Evolutionary conservation across 1,284 basidiomycete species (phyloP).

Genomic region (Boletellus deceptivus): DNA sequence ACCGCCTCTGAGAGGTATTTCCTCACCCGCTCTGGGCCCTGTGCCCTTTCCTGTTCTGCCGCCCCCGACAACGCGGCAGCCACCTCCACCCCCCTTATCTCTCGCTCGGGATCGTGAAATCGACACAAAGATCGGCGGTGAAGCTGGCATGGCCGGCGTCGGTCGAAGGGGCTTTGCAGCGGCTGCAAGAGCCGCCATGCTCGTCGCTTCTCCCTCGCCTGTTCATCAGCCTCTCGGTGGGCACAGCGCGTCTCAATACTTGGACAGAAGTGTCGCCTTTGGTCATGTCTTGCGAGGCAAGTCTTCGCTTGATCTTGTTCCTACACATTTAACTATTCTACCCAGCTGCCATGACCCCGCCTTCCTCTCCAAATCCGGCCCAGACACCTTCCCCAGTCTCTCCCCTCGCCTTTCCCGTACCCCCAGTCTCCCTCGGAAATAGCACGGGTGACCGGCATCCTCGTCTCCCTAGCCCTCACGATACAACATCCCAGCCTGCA

Average conservation of each 20-base stretch:
- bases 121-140: constrained; percentile 74
- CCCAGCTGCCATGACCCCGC: constrained; percentile 40
- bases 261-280: constrained; percentile 48
- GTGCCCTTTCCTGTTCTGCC: constrained; percentile 17
- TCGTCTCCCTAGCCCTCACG: constrained; percentile 24
- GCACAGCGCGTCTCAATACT: constrained; percentile 47
- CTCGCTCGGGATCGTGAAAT: constrained; percentile 18
- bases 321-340: constrained; percentile 8
- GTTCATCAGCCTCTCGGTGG: constrained; percentile 26
- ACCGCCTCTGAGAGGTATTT: constrained; percentile 7
- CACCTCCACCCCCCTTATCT: constrained; percentile 18
- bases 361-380: constrained; percentile 46
- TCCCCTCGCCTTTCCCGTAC: constrained; percentile 36
- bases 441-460: constrained; percentile 15
- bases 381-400: constrained; percentile 46
- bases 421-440: constrained; percentile 31
- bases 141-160: constrained; percentile 88
- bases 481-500: constrained; percentile 11
- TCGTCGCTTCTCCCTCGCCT: constrained; percentile 33
- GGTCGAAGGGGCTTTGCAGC: constrained; percentile 83
- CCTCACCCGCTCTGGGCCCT: constrained; percentile 6
- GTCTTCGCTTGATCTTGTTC: constrained; percentile 13
- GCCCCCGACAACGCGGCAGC: constrained; percentile 18
- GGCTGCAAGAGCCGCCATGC: constrained; percentile 70
- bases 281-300: constrained; percentile 37